Percentiles rank a stretch among this genome's conserved stretches.
These are phyloP conservation scores for Pulveroboletus sp. DNA, from an alignment of 768 basidiomycete genomes.

Conservation along the genomic window DNA sequence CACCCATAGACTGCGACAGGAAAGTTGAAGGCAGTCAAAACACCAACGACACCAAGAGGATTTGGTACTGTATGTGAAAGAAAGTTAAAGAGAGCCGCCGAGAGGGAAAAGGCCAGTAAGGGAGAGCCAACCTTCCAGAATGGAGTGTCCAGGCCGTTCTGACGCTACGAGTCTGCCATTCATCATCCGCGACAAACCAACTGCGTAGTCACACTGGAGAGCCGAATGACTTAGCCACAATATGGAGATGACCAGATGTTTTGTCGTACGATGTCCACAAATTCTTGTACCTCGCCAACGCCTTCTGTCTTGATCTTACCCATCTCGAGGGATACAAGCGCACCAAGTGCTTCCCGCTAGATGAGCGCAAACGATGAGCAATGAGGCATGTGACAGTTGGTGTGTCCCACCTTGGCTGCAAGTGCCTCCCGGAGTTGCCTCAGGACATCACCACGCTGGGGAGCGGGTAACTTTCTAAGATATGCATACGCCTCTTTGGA, in stretches of 20 bases:
- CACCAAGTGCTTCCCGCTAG: constrained; percentile 74
- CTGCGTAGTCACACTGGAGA: constrained; percentile 85
- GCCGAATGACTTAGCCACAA: constrained; percentile 7
- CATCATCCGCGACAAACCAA: constrained; percentile 92
- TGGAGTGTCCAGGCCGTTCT: constrained; percentile 86
- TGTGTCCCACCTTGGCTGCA: constrained; percentile 56
- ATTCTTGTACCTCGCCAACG: constrained; percentile 90
- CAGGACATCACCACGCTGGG: constrained; percentile 82
- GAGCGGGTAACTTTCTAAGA: constrained; percentile 79
- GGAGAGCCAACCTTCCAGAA: constrained; percentile 65
- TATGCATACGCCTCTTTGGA: constrained; percentile 67
- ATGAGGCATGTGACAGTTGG: neutral
- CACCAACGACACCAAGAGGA: constrained; percentile 70
- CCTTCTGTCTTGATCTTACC: constrained; percentile 91
- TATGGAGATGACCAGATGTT: neutral
- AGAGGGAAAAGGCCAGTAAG: neutral
- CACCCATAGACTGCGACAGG: constrained; percentile 92
- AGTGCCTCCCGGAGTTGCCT: constrained; percentile 84
- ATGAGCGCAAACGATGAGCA: constrained; percentile 10
- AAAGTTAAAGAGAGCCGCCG: constrained; percentile 4
- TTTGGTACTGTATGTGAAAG: constrained; percentile 65
- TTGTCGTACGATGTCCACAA: constrained; percentile 80
- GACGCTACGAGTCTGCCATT: constrained; percentile 84
- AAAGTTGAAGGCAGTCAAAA: constrained; percentile 94
- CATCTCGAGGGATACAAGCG: constrained; percentile 84